These are phyloP conservation scores for Cylindrotheca fusiformis DNA, from an alignment of 108 stramenopile species.

Conservation along the genomic window DNA sequence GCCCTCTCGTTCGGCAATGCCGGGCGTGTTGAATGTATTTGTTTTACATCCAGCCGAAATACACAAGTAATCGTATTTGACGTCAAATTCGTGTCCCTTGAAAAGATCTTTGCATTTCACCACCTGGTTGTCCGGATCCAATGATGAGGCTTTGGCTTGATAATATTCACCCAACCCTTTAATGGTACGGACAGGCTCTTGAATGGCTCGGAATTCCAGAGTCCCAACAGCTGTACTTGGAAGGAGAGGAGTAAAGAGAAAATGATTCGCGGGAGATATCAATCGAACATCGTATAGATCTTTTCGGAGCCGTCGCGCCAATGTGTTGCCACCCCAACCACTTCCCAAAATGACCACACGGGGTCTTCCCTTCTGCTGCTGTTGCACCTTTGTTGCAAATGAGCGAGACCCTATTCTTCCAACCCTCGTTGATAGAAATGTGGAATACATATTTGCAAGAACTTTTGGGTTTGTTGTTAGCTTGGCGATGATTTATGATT, in stretches of 20 bases:
- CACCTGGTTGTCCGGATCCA: conserved; percentile 62
- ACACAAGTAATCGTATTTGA: conserved; percentile 88
- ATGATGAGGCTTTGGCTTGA: conserved; percentile 73
- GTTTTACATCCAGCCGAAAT: conserved; percentile 90
- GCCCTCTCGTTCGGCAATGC: conserved; percentile 46
- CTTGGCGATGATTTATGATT: no score
- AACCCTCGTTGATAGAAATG: no score
- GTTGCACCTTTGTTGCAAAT: neutral
- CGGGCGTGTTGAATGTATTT: conserved; percentile 52
- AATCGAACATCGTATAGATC: conserved; percentile 50
- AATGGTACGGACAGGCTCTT: conserved; percentile 88
- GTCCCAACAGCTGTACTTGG: conserved; percentile 96
- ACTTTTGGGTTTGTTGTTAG: no score
- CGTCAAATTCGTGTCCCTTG: conserved; percentile 52
- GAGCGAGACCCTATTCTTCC: no score
- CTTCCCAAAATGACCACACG: conserved; percentile 61
- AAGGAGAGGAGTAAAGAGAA: conserved; percentile 96
- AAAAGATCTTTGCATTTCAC: conserved; percentile 67
- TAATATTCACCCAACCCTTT: conserved; percentile 62
- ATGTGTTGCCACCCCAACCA: conserved; percentile 74
- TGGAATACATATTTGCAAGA: no score
- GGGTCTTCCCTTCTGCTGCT: neutral
- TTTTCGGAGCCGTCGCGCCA: conserved; percentile 53
- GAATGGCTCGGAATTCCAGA: conserved; percentile 91
- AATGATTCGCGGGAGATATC: conserved; percentile 91